Evolutionary conservation across 1,284 basidiomycete species (phyloP).

Genomic region (Apiotrichum domesticum): DNA sequence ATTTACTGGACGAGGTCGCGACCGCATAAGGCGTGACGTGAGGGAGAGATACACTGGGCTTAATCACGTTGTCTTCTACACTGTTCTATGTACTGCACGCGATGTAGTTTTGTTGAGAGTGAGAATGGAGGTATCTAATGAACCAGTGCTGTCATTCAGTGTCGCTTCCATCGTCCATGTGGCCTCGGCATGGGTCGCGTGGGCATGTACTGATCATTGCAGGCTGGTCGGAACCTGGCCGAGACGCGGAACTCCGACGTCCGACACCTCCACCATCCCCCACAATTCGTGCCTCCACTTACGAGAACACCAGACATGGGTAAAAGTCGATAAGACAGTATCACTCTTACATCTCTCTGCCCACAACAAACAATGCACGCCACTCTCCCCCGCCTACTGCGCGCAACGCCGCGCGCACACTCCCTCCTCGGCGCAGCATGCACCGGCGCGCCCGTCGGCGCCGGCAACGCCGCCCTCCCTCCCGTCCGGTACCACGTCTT

Average conservation of each 20-base stretch:
- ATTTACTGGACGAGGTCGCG: neutral
- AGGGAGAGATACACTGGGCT: neutral
- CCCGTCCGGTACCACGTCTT: conserved; percentile 75
- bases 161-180: no score
- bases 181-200: no score
- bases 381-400: conserved; percentile 3
- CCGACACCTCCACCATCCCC: no score
- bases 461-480: conserved; percentile 29
- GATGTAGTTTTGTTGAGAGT: neutral
- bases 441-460: conserved; percentile 5
- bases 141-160: no score
- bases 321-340: no score
- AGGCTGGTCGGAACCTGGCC: no score
- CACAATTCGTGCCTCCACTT: no score
- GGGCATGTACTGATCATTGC: no score
- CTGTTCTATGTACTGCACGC: neutral
- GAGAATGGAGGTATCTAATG: no score
- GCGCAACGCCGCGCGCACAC: neutral
- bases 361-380: conserved; percentile 4
- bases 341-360: no score
- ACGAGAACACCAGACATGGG: no score
- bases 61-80: neutral
- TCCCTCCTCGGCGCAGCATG: conserved; percentile 4
- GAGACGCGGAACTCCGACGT: no score
- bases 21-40: neutral